Conservation (phyloP, 2,329 filamentous ascomycete genomes). For the Malbranchea zuffiana region DNA sequence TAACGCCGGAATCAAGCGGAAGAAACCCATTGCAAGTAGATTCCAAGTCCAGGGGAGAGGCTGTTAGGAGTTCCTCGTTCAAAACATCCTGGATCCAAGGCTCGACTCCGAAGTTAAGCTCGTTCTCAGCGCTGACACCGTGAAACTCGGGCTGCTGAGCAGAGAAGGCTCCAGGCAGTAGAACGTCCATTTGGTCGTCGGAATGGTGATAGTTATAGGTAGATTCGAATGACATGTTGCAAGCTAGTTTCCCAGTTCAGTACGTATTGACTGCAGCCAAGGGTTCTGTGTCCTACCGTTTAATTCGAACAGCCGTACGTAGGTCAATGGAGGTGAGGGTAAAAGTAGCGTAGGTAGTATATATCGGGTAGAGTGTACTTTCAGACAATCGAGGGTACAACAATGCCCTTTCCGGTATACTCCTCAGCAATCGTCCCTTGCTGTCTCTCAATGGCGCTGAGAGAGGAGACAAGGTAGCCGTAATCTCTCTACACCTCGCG, state of each 20-base stretch:
- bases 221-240: neutral
- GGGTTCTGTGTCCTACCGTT: no score
- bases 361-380: no score
- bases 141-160: constrained; percentile 2
- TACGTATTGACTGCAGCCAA: no score
- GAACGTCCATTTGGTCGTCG: constrained; percentile 5
- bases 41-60: constrained; percentile 3
- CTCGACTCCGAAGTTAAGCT: constrained; percentile 10
- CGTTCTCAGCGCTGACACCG: constrained; percentile 3
- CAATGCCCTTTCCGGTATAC: no score
- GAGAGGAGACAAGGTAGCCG: neutral
- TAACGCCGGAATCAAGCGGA: neutral
- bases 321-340: no score
- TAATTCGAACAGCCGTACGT: no score
- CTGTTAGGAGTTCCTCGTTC: constrained; percentile 10
- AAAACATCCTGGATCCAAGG: constrained; percentile 15
- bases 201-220: neutral
- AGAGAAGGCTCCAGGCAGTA: neutral
- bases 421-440: no score
- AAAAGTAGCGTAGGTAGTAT: no score
- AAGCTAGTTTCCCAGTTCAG: neutral
- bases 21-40: constrained; percentile 1
- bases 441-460: no score
- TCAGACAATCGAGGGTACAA: no score
- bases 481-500: neutral